Evolutionary conservation across 179 eudicot species (phyloP).

Genomic region (Patellifolia procumbens): DNA sequence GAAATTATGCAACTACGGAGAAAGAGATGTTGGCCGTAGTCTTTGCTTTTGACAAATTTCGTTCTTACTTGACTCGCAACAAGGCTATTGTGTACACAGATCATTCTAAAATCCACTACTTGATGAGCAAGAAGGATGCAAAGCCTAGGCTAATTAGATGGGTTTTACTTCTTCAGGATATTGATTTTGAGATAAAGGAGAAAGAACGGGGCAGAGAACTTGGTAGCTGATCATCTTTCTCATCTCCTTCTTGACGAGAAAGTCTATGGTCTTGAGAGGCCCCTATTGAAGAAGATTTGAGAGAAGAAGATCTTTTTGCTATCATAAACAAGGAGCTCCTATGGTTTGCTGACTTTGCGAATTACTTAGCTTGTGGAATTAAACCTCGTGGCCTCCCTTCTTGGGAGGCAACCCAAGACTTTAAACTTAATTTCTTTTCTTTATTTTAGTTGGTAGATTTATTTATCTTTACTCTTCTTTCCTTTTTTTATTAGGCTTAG

Average conservation of each 20-base stretch:
- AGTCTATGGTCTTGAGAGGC: too few species aligned
- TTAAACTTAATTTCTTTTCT: too few species aligned
- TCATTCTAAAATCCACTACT: not conserved
- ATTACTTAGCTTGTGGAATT: not conserved
- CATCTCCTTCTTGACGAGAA: not conserved
- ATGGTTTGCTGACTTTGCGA: slow-evolving; percentile 3
- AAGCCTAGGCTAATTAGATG: not conserved
- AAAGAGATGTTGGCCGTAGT: not conserved
- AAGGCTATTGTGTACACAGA: not conserved
- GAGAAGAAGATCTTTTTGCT: not conserved
- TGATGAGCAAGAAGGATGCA: not conserved
- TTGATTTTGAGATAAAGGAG: not conserved
- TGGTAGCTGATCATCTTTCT: not conserved
- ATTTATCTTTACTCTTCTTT: too few species aligned
- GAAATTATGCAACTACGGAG: not conserved
- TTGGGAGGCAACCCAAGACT: too few species aligned
- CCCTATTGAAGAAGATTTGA: not conserved
- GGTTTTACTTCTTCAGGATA: not conserved
- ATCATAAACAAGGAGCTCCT: not conserved
- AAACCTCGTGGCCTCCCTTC: not conserved
- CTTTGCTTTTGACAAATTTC: not conserved
- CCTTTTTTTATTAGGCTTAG: too few species aligned
- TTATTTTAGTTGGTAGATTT: too few species aligned
- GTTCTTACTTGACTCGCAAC: not conserved
- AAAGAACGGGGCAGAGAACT: not conserved